Evolutionary conservation across 331 rosid genomes (phyloP).

Genomic region (Saraca asoca): DNA sequence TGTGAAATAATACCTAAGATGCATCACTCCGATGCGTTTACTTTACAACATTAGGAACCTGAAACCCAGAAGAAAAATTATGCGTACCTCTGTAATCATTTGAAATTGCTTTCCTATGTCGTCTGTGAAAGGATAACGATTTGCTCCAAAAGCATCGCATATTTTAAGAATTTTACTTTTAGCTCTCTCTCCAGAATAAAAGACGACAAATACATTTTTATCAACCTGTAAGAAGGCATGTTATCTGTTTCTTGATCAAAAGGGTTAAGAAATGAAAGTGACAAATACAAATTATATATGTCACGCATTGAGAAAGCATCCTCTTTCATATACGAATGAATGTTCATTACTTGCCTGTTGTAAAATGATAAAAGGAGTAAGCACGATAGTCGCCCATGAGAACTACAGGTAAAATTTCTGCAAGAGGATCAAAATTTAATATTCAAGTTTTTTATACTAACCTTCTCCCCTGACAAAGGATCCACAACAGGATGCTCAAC

Average conservation of each 20-base stretch:
- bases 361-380: constrained; percentile 19
- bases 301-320: constrained; percentile 18
- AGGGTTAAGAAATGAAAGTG: constrained; percentile 16
- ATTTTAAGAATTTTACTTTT: constrained; percentile 71
- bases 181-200: constrained; percentile 79
- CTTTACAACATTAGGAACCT: constrained; percentile 16
- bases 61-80: constrained; percentile 7
- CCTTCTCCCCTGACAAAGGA: constrained; percentile 74
- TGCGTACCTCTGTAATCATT: constrained; percentile 60
- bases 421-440: constrained; percentile 18
- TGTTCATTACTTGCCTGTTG: background rate
- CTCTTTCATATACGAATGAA: background rate
- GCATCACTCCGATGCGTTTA: constrained; percentile 21
- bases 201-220: constrained; percentile 75
- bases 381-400: background rate
- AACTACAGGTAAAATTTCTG: background rate
- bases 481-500: constrained; percentile 60
- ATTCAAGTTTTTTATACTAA: constrained; percentile 32
- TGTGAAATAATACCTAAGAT: background rate
- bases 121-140: constrained; percentile 75
- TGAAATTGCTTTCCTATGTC: constrained; percentile 61
- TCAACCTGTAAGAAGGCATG: constrained; percentile 53
- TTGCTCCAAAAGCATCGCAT: constrained; percentile 83
- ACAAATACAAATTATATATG: background rate
- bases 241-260: constrained; percentile 24